These are phyloP conservation scores for Volvox carteri DNA, from an alignment of 163 green algal genomes.

Conservation along the genomic window DNA sequence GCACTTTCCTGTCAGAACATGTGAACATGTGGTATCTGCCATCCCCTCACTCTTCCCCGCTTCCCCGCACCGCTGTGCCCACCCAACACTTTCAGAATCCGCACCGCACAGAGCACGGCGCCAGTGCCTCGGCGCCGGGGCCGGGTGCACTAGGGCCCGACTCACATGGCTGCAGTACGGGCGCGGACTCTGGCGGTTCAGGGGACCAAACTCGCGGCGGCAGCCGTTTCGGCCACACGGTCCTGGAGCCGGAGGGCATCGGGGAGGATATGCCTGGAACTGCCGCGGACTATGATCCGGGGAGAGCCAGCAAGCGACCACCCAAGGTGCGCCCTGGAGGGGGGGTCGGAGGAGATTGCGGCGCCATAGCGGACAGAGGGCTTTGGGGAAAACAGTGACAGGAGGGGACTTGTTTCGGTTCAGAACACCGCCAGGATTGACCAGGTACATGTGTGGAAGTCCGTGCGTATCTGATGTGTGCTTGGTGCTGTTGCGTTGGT, in stretches of 20 bases:
- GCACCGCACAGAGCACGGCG: neutral
- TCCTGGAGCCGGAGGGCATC: neutral
- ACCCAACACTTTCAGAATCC: neutral
- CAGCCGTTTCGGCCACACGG: neutral
- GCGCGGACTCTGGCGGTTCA: neutral
- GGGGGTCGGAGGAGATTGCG: neutral
- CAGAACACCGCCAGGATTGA: too few species aligned
- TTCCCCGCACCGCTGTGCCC: too few species aligned
- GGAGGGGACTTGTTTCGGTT: too few species aligned
- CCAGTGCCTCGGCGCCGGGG: neutral
- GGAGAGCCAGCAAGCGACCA: constrained; percentile 5
- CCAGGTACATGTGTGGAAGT: too few species aligned
- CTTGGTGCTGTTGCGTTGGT: too few species aligned
- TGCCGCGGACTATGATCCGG: neutral
- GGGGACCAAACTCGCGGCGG: neutral
- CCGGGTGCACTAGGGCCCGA: neutral
- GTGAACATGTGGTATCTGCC: too few species aligned
- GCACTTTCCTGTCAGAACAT: too few species aligned
- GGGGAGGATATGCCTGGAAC: neutral
- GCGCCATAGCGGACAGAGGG: too few species aligned
- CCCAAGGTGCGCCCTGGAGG: constrained; percentile 8
- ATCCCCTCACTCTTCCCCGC: too few species aligned
- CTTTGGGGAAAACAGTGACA: too few species aligned
- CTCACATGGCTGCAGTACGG: neutral
- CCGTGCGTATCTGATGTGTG: too few species aligned